A percentile compares a stretch with the other conserved stretches of the same genome.
phyloP scores from a whole-genome alignment of 768 basidiomycete genomes.

The Porpolomopsis calyptriformis region DNA sequence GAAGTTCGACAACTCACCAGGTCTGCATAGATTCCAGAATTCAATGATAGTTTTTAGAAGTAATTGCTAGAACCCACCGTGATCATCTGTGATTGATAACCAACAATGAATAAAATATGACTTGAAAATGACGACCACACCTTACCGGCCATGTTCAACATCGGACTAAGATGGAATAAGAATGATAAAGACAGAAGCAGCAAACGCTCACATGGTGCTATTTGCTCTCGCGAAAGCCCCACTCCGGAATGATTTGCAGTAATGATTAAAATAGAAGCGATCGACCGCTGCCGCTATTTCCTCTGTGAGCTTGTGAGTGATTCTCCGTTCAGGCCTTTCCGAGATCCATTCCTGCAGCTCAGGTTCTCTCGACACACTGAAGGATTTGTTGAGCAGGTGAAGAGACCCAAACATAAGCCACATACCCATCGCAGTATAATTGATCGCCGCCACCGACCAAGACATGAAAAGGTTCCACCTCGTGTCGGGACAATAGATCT shows the following conservation, averaged over 20 bases:
- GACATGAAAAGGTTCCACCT: slow-evolving; percentile 73
- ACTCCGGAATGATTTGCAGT: slow-evolving; percentile 74
- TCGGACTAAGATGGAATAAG: slow-evolving; percentile 41
- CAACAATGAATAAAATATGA: background rate
- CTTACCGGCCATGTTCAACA: slow-evolving; percentile 80
- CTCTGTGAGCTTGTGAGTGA: slow-evolving; percentile 46
- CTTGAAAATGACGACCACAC: background rate
- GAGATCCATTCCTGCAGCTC: slow-evolving; percentile 82
- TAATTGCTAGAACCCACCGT: slow-evolving; percentile 39
- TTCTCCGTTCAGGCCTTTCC: slow-evolving; percentile 49
- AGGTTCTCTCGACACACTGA: slow-evolving; percentile 72
- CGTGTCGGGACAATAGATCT: slow-evolving; percentile 80
- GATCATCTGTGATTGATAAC: slow-evolving; percentile 46
- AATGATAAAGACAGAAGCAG: slow-evolving; percentile 4
- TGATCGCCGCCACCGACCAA: slow-evolving; percentile 93
- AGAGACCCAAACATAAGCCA: slow-evolving; percentile 1
- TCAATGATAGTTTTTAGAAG: background rate
- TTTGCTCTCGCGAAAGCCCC: slow-evolving; percentile 90
- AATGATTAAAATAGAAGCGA: slow-evolving; percentile 84
- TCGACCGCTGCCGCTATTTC: slow-evolving; percentile 73
- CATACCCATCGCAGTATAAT: slow-evolving; percentile 74
- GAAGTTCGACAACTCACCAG: slow-evolving; percentile 12
- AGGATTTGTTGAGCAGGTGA: slow-evolving; percentile 3
- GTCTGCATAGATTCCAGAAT: slow-evolving; percentile 9
- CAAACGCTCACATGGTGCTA: slow-evolving; percentile 79